These are phyloP conservation scores for Paraphoma chrysanthemicola DNA, from an alignment of 2,329 filamentous ascomycete species.

Conservation along the genomic window DNA sequence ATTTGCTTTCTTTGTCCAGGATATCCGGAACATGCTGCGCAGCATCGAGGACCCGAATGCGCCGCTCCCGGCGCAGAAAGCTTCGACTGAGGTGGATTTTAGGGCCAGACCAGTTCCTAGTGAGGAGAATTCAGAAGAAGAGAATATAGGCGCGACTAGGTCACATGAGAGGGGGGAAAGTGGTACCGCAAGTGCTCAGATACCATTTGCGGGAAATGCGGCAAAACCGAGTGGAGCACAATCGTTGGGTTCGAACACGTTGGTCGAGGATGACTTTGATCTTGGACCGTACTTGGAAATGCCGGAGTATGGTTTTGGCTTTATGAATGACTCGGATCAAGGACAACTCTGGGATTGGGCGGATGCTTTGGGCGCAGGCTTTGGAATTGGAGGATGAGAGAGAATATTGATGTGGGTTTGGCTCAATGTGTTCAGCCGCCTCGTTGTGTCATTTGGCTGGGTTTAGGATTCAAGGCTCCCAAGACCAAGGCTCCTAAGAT, in stretches of 20 bases:
- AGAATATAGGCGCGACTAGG: background rate
- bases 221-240: background rate
- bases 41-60: slow-evolving; percentile 12
- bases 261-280: background rate
- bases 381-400: background rate
- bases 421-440: too few relatives aligned
- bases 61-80: slow-evolving; percentile 9
- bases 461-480: too few relatives aligned
- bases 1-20: slow-evolving; percentile 10
- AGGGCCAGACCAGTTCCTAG: slow-evolving; percentile 3
- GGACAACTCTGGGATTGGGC: slow-evolving; percentile 13
- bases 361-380: slow-evolving; percentile 1
- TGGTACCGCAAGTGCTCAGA: background rate
- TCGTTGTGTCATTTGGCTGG: too few relatives aligned
- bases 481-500: too few relatives aligned
- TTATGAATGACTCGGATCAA: slow-evolving; percentile 5
- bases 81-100: slow-evolving; percentile 11
- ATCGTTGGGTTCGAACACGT: background rate
- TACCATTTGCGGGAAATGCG: background rate
- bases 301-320: slow-evolving; percentile 2
- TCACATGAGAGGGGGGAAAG: too few relatives aligned
- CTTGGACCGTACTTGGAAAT: slow-evolving; percentile 5
- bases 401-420: too few relatives aligned
- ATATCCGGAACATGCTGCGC: slow-evolving; percentile 17
- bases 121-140: slow-evolving; percentile 6